Base-by-base conservation (phyloP, 2,329 filamentous ascomycete genomes). In the Hymenoscyphus occultus region DNA sequence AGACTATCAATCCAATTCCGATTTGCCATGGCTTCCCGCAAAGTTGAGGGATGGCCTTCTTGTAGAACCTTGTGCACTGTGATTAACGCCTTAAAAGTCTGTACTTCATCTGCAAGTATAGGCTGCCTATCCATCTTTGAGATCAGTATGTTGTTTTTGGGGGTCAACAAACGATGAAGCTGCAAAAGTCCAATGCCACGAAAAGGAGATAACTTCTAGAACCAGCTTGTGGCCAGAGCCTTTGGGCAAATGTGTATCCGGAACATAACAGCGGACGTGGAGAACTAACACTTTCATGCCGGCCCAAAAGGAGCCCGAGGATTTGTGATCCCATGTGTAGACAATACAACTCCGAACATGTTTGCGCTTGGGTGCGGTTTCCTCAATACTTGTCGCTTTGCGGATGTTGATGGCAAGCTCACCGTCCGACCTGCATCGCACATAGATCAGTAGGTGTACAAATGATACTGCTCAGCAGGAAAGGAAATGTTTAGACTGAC, bases 281-380 rank as follows among this genome's bases (percentile, higher is more conserved):
- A 63, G 56, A 61, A 84, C 90, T 72, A 85, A 96, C 90, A 98
- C 93, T 87, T 99, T 99, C 85, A 99, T 96, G 76, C 93, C 94
- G 64, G 92, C 88, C 95, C 95, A 99, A 78, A 99, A 99, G 76
- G 93, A 92, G 76, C 88, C 84, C 54, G 93, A 96, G 70, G 90
- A 96, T 81, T 96, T 96, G 82, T 99, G 93, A 80, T 99, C 95
- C 95, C 95, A 99, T 65, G 94, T 98, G 79, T 98, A 98, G 57
- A 99, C 94, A 74, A 99, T 99, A 76, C 92, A 96, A 78, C 91
- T 93, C 76, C 95, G 91, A 65, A 99, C 95, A 90, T 99, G 95
- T 81, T 99, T 99, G 74, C 86, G 84, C 77, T 89, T 89, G 45
- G 86, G 86, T 6, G 86, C 87, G 1, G 87, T 85, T 76, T 90